Evolutionary conservation across 108 stramenopile genomes (phyloP).

Genomic region (Nitzschia palea): DNA sequence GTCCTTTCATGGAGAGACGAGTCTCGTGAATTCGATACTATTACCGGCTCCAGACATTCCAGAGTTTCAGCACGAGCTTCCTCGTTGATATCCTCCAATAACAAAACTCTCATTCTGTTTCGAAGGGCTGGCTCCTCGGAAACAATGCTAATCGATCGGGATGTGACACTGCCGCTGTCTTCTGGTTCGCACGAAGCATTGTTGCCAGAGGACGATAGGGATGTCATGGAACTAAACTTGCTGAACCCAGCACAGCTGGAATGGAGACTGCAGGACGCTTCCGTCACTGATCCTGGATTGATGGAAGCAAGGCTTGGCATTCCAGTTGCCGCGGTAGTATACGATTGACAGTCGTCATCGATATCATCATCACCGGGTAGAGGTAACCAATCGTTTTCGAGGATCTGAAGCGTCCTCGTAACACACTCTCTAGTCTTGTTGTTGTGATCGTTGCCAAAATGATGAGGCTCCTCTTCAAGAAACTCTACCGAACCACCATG

Average conservation of each 20-base stretch:
- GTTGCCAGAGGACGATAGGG: not conserved
- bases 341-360: not conserved
- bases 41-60: not conserved
- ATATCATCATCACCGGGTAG: not conserved
- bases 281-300: not conserved
- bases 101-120: not conserved
- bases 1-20: not conserved
- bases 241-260: not conserved
- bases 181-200: not conserved
- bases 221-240: not conserved
- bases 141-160: not conserved
- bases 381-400: not conserved
- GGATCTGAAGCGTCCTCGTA: not conserved
- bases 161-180: not conserved
- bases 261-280: not conserved
- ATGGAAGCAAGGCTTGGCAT: conserved; percentile 10
- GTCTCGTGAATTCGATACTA: not conserved
- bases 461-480: no score
- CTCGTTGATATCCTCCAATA: not conserved
- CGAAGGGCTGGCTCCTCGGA: not conserved
- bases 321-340: not conserved
- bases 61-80: not conserved
- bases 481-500: no score
- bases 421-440: no score
- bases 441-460: no score